Evolutionary conservation across 345 rosid species (phyloP), one percentile per base, ranked within the genome.

Genomic region (Murraya paniculata): DNA sequence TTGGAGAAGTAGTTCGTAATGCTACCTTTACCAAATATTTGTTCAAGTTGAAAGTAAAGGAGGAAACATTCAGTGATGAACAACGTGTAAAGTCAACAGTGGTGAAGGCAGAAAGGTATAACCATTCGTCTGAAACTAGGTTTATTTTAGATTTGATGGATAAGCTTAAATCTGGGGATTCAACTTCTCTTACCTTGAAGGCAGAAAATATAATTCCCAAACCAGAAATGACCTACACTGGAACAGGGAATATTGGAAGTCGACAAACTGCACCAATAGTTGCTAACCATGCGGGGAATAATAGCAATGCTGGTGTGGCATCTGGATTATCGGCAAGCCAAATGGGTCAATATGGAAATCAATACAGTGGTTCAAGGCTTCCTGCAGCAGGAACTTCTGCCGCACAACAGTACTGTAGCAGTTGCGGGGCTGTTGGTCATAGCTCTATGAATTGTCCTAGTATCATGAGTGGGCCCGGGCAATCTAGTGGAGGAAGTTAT

Each of bases 21-120:
- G 92, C 86, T 70, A 69, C 92, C 80, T 96, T 94, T 78, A 86
- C 81, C 39, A 91, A 88, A 81, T 92, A 86, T 80, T 59, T 78
- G 9, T 89, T 96, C 80, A 96, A 96, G 93, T 84, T 96, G 84
- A 96, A 94, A 84, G 87, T 96, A 35, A 94, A 94, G 86, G 99
- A 96, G 82, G 98, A 96, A 82, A 90, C 87, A 1, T 92, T 83
- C 73, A 89, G 92, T 53, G 97, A 96, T 69, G 99, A 96, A 79
- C 93, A 89, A 84, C 95, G 98, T 7, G 92, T 96, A 77, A 96
- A 91, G 83, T 91, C 92, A 50, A 92, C 92, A 7, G 90, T 91
- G 62, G 88, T 91, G 77, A 95, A 87, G 85, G 94, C 89, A 38
- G 99, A 93, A 19, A 92, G 85, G 83, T 82, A 92, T 38, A 84